Base-by-base conservation (phyloP, 495 filamentous ascomycete species). In the Aspergillus homomorphus region DNA sequence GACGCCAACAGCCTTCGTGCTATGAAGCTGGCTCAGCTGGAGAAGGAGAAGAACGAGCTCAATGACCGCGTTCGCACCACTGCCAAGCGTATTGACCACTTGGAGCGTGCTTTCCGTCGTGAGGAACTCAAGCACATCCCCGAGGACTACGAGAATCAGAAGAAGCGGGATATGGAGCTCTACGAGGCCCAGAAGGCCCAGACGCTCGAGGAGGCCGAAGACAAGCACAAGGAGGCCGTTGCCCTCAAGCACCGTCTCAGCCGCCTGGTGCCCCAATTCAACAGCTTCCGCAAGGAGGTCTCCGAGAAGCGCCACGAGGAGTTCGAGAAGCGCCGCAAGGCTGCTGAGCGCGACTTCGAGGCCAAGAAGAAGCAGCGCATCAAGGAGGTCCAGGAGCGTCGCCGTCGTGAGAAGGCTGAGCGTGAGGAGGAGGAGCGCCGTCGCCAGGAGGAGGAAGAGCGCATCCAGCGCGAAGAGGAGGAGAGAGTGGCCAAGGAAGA, bases 31-130 rank as follows among this genome's bases (percentile, higher is more conserved):
- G 88, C 90, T 44, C 92, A 96, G 70, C 84, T 98, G 16, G 94
- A 98, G 75, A 91, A 93, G 58, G 95, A 98, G 79, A 98, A 98
- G 85, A 95, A 93, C 67, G 92, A 84, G 65, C 85, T 96, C 62
- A 85, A 87, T 45, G 92, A 97, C 72, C 91, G 89, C 66, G 81
- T 98, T 45, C 87, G 92, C 60, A 83, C 93, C 61, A 96, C 93
- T 50, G 89, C 88, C 69, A 97, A 96, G 83, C 87, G 94, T 60
- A 92, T 98, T 69, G 94, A 98, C 72, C 94, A 98, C 76, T 80
- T 98, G 64, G 94, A 98, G 80, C 90, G 94, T 75, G 95, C 94
- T 22, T 93, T 94, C 82, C 84, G 95, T 64, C 89, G 90, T 63
- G 95, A 98, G 73, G 94, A 98, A 70, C 73, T 89, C 64, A 96